Evolutionary conservation across 2,329 filamentous ascomycete species (phyloP), one percentile per base, ranked within the genome.

Genomic region (Phymatotrichopsis omnivora): DNA sequence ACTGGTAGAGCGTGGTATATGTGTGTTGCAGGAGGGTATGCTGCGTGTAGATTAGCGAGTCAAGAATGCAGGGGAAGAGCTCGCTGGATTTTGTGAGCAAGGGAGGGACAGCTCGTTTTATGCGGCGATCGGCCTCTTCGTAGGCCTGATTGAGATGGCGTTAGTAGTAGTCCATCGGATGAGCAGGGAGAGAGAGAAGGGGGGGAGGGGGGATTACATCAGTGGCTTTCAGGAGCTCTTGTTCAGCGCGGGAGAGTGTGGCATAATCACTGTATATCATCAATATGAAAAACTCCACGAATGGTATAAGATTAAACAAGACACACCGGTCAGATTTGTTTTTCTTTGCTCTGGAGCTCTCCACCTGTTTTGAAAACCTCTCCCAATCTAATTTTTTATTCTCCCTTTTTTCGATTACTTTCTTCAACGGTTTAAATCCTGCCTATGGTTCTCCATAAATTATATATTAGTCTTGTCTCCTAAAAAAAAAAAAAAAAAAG

Each of bases 321-420:
- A 35, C 39, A 38, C 31, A 55, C 54, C 83, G 80, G 46, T 83
- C 74, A 3, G 75, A 78, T 45, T 78, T 75, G 28, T 74, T 78
- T 17, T 73, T 67, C 63, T 91, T 91, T 61, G 78, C 79, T 55
- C 77, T 70, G 30, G 78, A 71, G 57, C 75, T 76, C 58, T 82
- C 79, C 27, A 79, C 77, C 51, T 78, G 77, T 56, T 78, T 75
- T 62, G 84, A 78, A 55, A 79, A 79, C 56, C 82, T 76, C 64
- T 93, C 85, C 60, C 78, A 91, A 61, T 93, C 85, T 48, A 87
- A 62, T 66, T 85, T 80, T 64, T 78, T 83, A 58, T 87, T 82
- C 60, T 91, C 83, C 35, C 85, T 71, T 63, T 85, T 86, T 66
- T 89, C 91, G 59, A 93, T 84, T 1, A 78, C 80, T 65, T 86